Base-by-base conservation (phyloP, 805 yeast species). In the Metschnikowia matae region DNA sequence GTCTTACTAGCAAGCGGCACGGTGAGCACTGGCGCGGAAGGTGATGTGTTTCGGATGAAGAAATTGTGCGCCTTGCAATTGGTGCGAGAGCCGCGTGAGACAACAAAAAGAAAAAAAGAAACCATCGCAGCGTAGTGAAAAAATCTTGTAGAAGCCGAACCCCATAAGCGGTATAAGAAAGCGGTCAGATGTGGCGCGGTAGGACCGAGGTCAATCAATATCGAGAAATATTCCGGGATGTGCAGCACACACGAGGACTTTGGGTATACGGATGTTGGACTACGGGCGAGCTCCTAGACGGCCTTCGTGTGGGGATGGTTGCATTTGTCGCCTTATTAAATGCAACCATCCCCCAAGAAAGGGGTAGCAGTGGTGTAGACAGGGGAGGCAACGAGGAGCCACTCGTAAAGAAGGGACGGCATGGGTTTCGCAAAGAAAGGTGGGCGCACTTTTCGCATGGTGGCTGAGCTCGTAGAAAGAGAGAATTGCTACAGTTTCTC, bases 21-120 rank as follows among this genome's bases (percentile, higher is more conserved):
- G 15, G 41, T n/a, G 31, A n/a, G 43, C n/a, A 40, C 34, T 29
- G 34, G 43, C 34, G 43, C 43, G 43, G 21, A 40, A 40, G 43
- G 34, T 15, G 43, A 39, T 21, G 41, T 37, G 40, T 39, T 39
- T 39, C 31, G 32, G 32, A 11, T 26, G 43, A 40, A 26, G 43
- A 40, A 15, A 26, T 10, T 42, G 45, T 33, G 45, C 38, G 45
- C 45, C 21, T n/a, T 33, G 38, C 45, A 42, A 42, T 42, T 42
- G 45, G 45, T 34, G 45, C 45, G 38, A 32, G 44, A 42, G 38
- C 38, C 38, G 38, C 38, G 45, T 17, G 20, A 42, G 23, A 32
- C 40, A 21, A 15, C n/a, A 40, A 40, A 40, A 35, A 17, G 34
- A 15, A 21, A 40, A 40, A 40, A 35, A 17, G 34, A 29, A 40